Evolutionary conservation across 2,329 filamentous ascomycete genomes (phyloP).

Genomic region (Phyllosticta citrichinensis): DNA sequence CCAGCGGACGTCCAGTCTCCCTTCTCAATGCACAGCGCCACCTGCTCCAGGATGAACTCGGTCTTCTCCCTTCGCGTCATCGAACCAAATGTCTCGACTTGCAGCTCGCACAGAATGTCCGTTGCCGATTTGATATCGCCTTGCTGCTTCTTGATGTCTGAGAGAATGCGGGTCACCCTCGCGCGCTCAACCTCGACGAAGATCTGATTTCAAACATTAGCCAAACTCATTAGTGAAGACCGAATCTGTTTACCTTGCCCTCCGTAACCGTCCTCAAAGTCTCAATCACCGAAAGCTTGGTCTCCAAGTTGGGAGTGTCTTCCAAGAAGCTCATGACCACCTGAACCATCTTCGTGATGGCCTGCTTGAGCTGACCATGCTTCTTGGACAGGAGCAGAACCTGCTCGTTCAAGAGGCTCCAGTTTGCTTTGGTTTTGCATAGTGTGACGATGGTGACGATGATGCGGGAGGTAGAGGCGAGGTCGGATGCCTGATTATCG

Average conservation of each 20-base stretch:
- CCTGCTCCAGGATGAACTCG: conserved; percentile 94
- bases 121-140: conserved; percentile 83
- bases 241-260: conserved; percentile 56
- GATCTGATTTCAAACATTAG: conserved; percentile 48
- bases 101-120: conserved; percentile 91
- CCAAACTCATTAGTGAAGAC: neutral
- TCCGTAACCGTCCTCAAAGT: conserved; percentile 93
- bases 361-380: conserved; percentile 98
- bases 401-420: conserved; percentile 93
- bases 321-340: conserved; percentile 87
- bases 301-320: conserved; percentile 72
- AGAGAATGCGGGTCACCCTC: conserved; percentile 87
- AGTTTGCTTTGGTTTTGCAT: conserved; percentile 87
- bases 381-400: conserved; percentile 95
- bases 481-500: conserved; percentile 69
- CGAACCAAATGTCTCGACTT: conserved; percentile 97
- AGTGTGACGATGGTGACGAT: conserved; percentile 84
- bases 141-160: conserved; percentile 94
- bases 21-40: conserved; percentile 86
- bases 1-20: conserved; percentile 93
- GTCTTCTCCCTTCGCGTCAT: conserved; percentile 98
- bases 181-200: conserved; percentile 98
- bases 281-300: conserved; percentile 88
- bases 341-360: conserved; percentile 98
- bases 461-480: conserved; percentile 85